Evolutionary conservation across 2,329 filamentous ascomycete species (phyloP), one percentile per base, ranked within the genome.

Genomic region (Chaetomiaceae sp.): DNA sequence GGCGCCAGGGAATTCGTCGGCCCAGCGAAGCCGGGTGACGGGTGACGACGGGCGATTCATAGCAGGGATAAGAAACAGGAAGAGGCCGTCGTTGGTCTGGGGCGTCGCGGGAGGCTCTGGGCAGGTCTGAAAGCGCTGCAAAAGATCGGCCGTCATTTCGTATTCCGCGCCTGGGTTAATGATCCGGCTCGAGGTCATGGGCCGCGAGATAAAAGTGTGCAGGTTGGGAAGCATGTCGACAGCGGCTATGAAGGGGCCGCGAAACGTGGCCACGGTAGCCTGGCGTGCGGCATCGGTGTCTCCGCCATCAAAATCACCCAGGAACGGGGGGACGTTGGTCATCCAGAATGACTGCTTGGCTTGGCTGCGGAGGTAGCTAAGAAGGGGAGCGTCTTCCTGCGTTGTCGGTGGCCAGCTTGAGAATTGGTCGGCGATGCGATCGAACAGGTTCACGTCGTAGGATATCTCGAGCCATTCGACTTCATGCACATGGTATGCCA

Each of bases 391-490:
- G 19, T 30, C 31, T 12, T n/a, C 33, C 5, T 37, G 39, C 7
- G 19, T 17, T 31, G n/a, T 6, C 4, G 13, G 3, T 12, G 17
- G 6, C 5, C 2, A 20, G 12, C n/a, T n/a, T n/a, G n/a, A n/a
- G 7, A 34, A 27, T 10, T 27, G 25, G 25, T 6, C 10, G 4
- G 8, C 1, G 14, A 44, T 13, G 12, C 19, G 34, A 3, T 38
- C 20, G 34, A 38, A 37, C 14, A 44, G 25, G 23, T 27, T 30
- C 2, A 21, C 9, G 14, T 35, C 31, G 16, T 34, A 47, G 16
- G 44, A 48, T 2, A 55, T 20, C 34, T 55, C 53, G 2, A 40
- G 46, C 46, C 49, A 55, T 37, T 53, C 50, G 2, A 55, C 33
- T 33, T 55, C 49, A 33, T 44, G 45, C 3, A 53, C 53, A 17